Conservation (phyloP, 169 alveolate species). For the Theileria orientalis region DNA sequence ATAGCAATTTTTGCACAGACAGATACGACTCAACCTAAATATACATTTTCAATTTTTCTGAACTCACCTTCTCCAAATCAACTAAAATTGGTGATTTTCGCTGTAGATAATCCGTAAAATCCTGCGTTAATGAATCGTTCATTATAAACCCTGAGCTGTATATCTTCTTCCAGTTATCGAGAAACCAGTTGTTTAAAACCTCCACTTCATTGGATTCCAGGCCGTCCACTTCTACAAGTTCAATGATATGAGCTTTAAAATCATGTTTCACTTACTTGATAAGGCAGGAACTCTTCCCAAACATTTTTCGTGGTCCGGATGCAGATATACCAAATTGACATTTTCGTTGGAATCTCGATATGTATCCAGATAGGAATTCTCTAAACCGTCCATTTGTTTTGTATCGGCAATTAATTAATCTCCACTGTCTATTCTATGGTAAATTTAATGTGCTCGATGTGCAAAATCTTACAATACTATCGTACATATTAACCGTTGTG, state of each 20-base stretch:
- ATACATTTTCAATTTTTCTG: not conserved
- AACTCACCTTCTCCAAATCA: constrained; percentile 20
- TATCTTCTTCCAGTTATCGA: constrained; percentile 15
- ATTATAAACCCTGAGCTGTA: constrained; percentile 1
- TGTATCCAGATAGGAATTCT: not conserved
- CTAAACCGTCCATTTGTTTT: too few relatives aligned
- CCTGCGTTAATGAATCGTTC: constrained; percentile 9
- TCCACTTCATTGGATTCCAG: constrained; percentile 21
- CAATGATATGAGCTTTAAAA: not conserved
- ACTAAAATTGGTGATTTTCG: not conserved
- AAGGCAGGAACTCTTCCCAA: constrained; percentile 23
- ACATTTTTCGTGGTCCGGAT: constrained; percentile 34
- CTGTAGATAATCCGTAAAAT: constrained; percentile 11
- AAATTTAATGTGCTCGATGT: not conserved
- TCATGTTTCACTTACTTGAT: constrained; percentile 36
- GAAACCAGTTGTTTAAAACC: constrained; percentile 15
- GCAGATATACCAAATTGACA: constrained; percentile 9
- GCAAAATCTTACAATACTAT: not conserved
- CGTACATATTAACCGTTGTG: not conserved
- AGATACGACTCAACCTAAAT: constrained; percentile 41
- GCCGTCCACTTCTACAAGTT: constrained; percentile 25
- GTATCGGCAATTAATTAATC: too few relatives aligned
- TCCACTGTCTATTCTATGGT: too few relatives aligned
- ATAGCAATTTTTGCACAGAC: constrained; percentile 21
- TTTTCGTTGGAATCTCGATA: too few relatives aligned